Evolutionary conservation across 768 basidiomycete genomes (phyloP).

Genomic region (Mycena floridula): DNA sequence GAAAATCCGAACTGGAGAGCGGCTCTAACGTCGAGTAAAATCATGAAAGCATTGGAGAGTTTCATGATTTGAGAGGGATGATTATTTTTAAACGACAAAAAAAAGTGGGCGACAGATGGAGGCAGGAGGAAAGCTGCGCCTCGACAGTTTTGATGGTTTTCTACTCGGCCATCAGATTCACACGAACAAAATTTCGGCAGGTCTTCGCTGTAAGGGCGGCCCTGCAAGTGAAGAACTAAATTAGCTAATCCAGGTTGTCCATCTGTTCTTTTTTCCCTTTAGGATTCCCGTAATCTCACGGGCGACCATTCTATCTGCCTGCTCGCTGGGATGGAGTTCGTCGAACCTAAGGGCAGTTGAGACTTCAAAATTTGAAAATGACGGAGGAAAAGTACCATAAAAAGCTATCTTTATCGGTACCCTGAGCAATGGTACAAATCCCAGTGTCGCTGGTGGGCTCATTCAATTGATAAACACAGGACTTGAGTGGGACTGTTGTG

Average conservation of each 20-base stretch:
- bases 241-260: conserved; percentile 37
- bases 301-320: conserved; percentile 39
- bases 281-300: conserved; percentile 34
- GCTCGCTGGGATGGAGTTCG: conserved; percentile 41
- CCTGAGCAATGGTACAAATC: conserved; percentile 26
- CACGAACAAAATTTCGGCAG: too few relatives aligned
- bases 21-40: conserved; percentile 35
- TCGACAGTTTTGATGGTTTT: too few relatives aligned
- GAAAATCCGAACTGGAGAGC: conserved; percentile 31
- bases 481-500: conserved; percentile 43
- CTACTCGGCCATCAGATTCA: too few relatives aligned
- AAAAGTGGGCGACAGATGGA: too few relatives aligned
- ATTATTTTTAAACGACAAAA: too few relatives aligned
- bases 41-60: conserved; percentile 33
- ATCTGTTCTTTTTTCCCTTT: conserved; percentile 27
- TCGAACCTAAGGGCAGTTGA: conserved; percentile 22
- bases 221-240: too few relatives aligned
- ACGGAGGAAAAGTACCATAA: conserved; percentile 33
- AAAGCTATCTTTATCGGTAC: conserved; percentile 37
- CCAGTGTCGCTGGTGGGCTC: conserved; percentile 18
- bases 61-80: too few relatives aligned
- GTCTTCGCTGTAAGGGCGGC: too few relatives aligned
- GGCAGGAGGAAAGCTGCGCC: too few relatives aligned
- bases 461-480: conserved; percentile 38
- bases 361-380: conserved; percentile 1